phyloP scores from a whole-genome alignment of 345 rosid genomes.

The Eucalyptus sp. region DNA sequence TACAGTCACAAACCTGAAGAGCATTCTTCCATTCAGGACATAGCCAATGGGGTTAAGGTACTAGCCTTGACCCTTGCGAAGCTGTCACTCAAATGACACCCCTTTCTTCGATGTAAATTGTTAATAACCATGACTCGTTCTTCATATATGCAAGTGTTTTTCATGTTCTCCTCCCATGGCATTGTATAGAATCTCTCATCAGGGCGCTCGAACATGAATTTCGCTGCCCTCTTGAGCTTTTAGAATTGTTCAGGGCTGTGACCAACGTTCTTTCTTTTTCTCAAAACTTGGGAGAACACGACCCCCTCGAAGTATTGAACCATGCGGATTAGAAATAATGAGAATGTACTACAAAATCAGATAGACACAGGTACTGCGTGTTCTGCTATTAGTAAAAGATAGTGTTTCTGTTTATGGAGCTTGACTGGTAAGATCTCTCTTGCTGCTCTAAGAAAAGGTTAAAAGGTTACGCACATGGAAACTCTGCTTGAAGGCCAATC shows the following conservation, averaged over 20 bases:
- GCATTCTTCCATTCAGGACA: constrained; percentile 48
- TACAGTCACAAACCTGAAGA: constrained; percentile 97
- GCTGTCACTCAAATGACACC: constrained; percentile 29
- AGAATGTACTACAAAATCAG: background rate
- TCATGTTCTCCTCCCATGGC: background rate
- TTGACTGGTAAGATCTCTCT: background rate
- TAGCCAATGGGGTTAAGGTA: constrained; percentile 75
- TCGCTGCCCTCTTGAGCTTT: background rate
- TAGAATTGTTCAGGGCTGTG: background rate
- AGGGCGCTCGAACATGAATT: background rate
- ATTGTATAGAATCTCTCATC: background rate
- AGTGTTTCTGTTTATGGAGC: background rate
- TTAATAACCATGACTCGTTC: background rate
- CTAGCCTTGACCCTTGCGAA: constrained; percentile 69
- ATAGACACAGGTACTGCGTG: background rate
- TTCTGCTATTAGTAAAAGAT: background rate
- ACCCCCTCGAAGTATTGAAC: background rate
- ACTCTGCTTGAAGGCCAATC: background rate
- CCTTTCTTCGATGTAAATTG: background rate
- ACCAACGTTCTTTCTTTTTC: background rate
- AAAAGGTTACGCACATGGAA: background rate
- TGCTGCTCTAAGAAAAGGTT: background rate
- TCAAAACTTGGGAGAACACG: background rate
- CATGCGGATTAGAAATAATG: background rate
- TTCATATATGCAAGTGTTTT: background rate